A percentile compares a stretch with the other conserved stretches of the same genome.
phyloP scores from a whole-genome alignment of 345 rosid species.

The Brassica napus region DNA sequence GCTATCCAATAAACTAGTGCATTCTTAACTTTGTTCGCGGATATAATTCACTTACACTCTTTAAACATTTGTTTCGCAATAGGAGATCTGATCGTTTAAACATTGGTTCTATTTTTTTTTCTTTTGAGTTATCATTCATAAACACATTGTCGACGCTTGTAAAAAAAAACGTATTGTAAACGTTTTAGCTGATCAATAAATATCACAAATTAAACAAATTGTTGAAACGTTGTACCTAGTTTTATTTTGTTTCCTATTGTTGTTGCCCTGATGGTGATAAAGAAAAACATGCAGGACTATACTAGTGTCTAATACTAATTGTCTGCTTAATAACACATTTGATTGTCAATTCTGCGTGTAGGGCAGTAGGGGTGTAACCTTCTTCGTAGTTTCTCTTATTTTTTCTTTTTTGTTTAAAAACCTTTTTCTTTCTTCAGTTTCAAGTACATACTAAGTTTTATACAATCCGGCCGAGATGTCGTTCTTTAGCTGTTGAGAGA shows the following conservation, averaged over 20 bases:
- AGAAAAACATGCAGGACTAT: not conserved
- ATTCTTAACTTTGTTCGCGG: not conserved
- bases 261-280: not conserved
- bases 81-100: not conserved
- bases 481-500: not conserved
- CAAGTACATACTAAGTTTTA: not conserved
- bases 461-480: not conserved
- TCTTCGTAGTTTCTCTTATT: not conserved
- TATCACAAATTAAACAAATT: not conserved
- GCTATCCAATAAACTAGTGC: not conserved
- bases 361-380: not conserved
- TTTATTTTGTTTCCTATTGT: not conserved
- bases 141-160: not conserved
- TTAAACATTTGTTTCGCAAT: not conserved
- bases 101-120: not conserved
- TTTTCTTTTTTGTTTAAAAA: no score
- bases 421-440: not conserved
- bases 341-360: not conserved
- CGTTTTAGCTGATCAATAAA: not conserved
- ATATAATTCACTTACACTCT: not conserved
- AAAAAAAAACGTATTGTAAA: not conserved
- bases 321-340: not conserved
- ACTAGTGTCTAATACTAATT: not conserved
- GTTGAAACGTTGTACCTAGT: not conserved
- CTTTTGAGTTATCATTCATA: not conserved